Evolutionary conservation across 306 rosid species (phyloP).

Genomic region (Quillaja saponaria): DNA sequence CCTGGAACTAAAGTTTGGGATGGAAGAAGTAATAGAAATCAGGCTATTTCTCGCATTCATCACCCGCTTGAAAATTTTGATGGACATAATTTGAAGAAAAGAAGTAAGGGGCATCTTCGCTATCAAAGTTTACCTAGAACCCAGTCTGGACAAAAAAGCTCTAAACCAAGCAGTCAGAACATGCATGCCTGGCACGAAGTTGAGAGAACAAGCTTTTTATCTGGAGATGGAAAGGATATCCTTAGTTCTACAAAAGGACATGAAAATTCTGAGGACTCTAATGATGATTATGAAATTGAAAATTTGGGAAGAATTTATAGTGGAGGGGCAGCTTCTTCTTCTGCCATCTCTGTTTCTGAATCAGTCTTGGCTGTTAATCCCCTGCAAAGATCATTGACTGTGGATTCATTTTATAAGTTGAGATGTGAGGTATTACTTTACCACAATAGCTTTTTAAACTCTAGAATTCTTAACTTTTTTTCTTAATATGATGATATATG

Average conservation of each 20-base stretch:
- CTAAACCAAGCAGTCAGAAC: slow-evolving; percentile 53
- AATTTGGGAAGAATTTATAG: slow-evolving; percentile 73
- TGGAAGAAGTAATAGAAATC: slow-evolving; percentile 78
- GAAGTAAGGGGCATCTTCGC: slow-evolving; percentile 52
- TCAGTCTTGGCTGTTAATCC: slow-evolving; percentile 49
- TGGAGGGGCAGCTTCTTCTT: slow-evolving; percentile 87
- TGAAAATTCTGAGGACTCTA: slow-evolving; percentile 55
- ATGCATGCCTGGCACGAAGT: slow-evolving; percentile 78
- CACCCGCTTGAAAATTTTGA: slow-evolving; percentile 90
- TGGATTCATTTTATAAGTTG: slow-evolving; percentile 81
- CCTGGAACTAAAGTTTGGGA: slow-evolving; percentile 98
- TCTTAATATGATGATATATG: slow-evolving; percentile 27
- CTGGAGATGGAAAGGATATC: slow-evolving; percentile 96
- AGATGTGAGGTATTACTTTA: slow-evolving; percentile 79
- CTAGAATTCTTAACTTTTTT: slow-evolving; percentile 12
- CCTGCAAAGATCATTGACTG: slow-evolving; percentile 55
- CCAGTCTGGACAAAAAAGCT: slow-evolving; percentile 66
- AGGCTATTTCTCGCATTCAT: slow-evolving; percentile 68
- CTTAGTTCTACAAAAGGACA: slow-evolving; percentile 55
- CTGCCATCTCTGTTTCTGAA: slow-evolving; percentile 51
- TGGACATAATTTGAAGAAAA: slow-evolving; percentile 52
- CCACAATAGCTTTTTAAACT: slow-evolving; percentile 26
- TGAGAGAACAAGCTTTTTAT: slow-evolving; percentile 89
- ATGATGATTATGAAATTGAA: slow-evolving; percentile 73
- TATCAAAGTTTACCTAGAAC: slow-evolving; percentile 47